phyloP scores from a whole-genome alignment of 1,139 yeast species.

The Yamadazyma trypodendri region DNA sequence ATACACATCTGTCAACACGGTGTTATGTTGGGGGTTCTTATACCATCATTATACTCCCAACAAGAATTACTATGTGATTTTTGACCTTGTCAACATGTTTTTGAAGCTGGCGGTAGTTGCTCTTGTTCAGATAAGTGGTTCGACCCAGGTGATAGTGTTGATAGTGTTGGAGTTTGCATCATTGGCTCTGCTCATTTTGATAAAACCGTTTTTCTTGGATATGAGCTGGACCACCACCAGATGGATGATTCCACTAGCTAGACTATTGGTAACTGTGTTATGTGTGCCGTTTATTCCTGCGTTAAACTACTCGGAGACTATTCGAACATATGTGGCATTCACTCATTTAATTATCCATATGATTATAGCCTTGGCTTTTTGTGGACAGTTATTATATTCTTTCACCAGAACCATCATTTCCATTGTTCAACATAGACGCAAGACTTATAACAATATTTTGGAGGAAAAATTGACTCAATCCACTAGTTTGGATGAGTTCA shows the following conservation, averaged over 20 bases:
- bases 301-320: constrained; percentile 31
- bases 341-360: constrained; percentile 41
- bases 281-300: constrained; percentile 41
- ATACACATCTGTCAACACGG: constrained; percentile 47
- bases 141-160: constrained; percentile 43
- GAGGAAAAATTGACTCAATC: constrained; percentile 8
- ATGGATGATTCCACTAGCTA: constrained; percentile 37
- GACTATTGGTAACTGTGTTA: constrained; percentile 36
- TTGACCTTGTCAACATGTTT: constrained; percentile 33
- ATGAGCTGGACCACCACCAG: constrained; percentile 40
- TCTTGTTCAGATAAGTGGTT: constrained; percentile 40
- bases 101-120: constrained; percentile 43
- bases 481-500: constrained; percentile 24
- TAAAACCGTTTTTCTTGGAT: constrained; percentile 42
- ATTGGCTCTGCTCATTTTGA: constrained; percentile 26
- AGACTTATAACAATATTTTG: background rate
- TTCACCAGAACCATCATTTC: constrained; percentile 27
- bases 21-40: constrained; percentile 46
- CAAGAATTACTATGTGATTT: constrained; percentile 34
- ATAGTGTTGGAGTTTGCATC: constrained; percentile 35
- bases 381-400: constrained; percentile 32
- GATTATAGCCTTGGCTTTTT: constrained; percentile 35
- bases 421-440: constrained; percentile 16
- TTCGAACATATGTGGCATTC: constrained; percentile 41
- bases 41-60: constrained; percentile 48